Evolutionary conservation across 441 rosid species (phyloP).

Genomic region (Erodium chrysanthum): DNA sequence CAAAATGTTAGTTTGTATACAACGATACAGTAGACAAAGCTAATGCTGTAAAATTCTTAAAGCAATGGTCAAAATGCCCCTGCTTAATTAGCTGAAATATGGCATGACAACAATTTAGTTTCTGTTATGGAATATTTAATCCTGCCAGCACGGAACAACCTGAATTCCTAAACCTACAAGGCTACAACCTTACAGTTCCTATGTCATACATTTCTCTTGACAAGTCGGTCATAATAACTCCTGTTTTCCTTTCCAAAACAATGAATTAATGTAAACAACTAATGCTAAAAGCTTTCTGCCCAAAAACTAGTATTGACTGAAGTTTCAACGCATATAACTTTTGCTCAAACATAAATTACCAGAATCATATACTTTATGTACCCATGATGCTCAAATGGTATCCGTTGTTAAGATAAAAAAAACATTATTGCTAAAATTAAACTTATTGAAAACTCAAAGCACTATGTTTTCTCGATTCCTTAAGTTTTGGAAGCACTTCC

Average conservation of each 20-base stretch:
- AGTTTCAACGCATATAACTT: neutral
- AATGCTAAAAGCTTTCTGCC: neutral
- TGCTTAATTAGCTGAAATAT: neutral
- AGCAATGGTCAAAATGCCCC: neutral
- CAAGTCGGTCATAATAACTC: neutral
- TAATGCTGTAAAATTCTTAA: neutral
- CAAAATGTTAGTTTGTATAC: neutral
- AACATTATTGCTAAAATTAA: neutral
- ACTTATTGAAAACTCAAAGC: neutral
- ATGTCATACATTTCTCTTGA: neutral
- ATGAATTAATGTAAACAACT: neutral
- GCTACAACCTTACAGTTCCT: neutral
- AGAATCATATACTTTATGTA: neutral
- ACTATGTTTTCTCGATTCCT: neutral
- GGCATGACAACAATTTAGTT: neutral
- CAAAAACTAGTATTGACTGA: neutral
- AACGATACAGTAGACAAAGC: neutral
- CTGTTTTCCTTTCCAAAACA: neutral
- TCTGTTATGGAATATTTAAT: neutral
- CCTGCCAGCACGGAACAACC: neutral
- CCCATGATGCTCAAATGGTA: neutral
- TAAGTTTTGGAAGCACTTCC: neutral
- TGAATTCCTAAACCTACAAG: neutral
- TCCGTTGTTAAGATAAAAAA: neutral
- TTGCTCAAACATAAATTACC: conserved; percentile 1